These are phyloP conservation scores for Pueraria montana DNA, from an alignment of 306 rosid species.

Conservation along the genomic window DNA sequence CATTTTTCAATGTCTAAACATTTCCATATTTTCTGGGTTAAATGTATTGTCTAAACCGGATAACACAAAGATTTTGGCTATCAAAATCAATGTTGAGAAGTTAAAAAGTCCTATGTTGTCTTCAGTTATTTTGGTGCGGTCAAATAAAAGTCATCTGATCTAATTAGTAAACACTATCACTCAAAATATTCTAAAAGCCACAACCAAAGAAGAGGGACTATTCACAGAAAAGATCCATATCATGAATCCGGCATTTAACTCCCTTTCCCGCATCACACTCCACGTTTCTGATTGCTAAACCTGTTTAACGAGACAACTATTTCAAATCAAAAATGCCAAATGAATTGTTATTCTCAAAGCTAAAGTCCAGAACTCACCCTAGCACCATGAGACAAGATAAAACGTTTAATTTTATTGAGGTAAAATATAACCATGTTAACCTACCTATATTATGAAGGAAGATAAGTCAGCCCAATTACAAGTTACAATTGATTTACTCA, in stretches of 20 bases:
- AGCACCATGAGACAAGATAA: neutral
- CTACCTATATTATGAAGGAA: neutral
- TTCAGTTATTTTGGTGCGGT: neutral
- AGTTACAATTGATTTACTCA: neutral
- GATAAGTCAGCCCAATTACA: neutral
- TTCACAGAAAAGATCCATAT: neutral
- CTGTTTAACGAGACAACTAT: neutral
- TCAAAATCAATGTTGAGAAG: neutral
- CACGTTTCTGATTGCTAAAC: neutral
- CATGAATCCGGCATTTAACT: neutral
- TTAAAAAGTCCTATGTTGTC: neutral
- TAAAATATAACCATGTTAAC: too few relatives aligned
- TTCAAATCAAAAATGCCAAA: neutral
- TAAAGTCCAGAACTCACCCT: neutral
- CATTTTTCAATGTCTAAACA: neutral
- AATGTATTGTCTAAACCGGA: neutral
- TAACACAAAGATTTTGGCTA: neutral
- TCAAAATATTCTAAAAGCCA: neutral
- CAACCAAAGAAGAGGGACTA: neutral
- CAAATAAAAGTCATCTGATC: neutral
- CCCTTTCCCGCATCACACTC: neutral
- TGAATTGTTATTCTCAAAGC: slow-evolving; percentile 1
- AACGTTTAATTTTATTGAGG: neutral
- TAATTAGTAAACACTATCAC: neutral
- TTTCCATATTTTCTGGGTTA: neutral